These are phyloP conservation scores for Fusarium vanettenii DNA, from an alignment of 2,329 filamentous ascomycete species.

Conservation along the genomic window DNA sequence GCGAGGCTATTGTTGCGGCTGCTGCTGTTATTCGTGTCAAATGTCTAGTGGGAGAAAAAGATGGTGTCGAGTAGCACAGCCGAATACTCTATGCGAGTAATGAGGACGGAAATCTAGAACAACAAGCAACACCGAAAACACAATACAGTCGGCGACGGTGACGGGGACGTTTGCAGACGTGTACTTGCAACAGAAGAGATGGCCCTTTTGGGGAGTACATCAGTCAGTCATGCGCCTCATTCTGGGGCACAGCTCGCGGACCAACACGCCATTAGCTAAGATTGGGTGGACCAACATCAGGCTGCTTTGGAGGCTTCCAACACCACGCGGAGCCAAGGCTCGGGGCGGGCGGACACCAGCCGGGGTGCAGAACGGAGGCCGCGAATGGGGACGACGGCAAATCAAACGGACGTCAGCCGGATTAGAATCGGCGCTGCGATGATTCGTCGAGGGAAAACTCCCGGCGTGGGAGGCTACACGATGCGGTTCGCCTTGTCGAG, in stretches of 20 bases:
- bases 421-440: slow-evolving; percentile 36
- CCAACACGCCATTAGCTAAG: slow-evolving; percentile 42
- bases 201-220: slow-evolving; percentile 41
- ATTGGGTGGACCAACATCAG: slow-evolving; percentile 45
- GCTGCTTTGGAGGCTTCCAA: slow-evolving; percentile 36
- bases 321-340: slow-evolving; percentile 36
- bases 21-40: slow-evolving; percentile 2
- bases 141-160: slow-evolving; percentile 10
- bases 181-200: slow-evolving; percentile 34
- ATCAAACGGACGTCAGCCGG: slow-evolving; percentile 34
- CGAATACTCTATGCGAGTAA: neutral
- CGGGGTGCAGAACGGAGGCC: slow-evolving; percentile 28
- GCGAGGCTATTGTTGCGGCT: neutral
- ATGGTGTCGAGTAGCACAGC: slow-evolving; percentile 6
- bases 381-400: slow-evolving; percentile 40
- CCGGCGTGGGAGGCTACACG: slow-evolving; percentile 28
- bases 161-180: slow-evolving; percentile 18
- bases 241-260: slow-evolving; percentile 29
- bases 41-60: neutral
- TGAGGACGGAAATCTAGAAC: slow-evolving; percentile 18
- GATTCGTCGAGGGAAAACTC: slow-evolving; percentile 39
- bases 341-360: slow-evolving; percentile 32
- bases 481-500: slow-evolving; percentile 33
- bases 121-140: slow-evolving; percentile 23
- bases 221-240: slow-evolving; percentile 39